These are phyloP conservation scores for Russula lepida DNA, from an alignment of 768 basidiomycete species.

Conservation along the genomic window DNA sequence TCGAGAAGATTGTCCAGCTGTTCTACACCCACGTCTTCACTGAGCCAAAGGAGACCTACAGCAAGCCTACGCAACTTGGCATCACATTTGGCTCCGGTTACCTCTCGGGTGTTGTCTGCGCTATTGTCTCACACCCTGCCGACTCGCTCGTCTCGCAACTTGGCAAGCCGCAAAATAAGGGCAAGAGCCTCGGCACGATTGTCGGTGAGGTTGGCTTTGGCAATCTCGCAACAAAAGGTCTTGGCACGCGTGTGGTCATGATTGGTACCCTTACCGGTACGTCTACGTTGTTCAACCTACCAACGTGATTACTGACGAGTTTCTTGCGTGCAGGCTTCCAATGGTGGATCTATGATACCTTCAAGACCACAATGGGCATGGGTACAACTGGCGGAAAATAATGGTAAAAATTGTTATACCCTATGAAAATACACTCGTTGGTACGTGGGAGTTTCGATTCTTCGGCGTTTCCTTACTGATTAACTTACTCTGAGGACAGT, in stretches of 20 bases:
- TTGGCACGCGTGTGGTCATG: constrained; percentile 82
- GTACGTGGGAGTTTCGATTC: background rate
- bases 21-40: constrained; percentile 88
- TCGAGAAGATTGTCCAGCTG: constrained; percentile 76
- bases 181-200: constrained; percentile 66
- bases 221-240: constrained; percentile 72
- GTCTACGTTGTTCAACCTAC: background rate
- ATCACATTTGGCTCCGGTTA: constrained; percentile 88
- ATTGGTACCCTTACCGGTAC: constrained; percentile 36
- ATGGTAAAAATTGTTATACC: constrained; percentile 36
- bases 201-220: constrained; percentile 59
- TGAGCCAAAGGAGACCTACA: constrained; percentile 66
- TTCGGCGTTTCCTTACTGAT: background rate
- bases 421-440: background rate
- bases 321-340: constrained; percentile 63
- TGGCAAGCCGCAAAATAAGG: constrained; percentile 82
- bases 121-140: constrained; percentile 93
- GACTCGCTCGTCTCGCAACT: constrained; percentile 90
- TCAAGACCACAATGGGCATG: constrained; percentile 77
- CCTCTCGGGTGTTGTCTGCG: constrained; percentile 92
- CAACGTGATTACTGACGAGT: constrained; percentile 15
- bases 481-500: background rate
- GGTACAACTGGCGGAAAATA: constrained; percentile 88
- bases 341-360: constrained; percentile 91
- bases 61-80: constrained; percentile 79